A percentile compares a stretch with the other conserved stretches of the same genome.
Conservation (phyloP, 2,329 filamentous ascomycete species). For the Diplocarpon mali region DNA sequence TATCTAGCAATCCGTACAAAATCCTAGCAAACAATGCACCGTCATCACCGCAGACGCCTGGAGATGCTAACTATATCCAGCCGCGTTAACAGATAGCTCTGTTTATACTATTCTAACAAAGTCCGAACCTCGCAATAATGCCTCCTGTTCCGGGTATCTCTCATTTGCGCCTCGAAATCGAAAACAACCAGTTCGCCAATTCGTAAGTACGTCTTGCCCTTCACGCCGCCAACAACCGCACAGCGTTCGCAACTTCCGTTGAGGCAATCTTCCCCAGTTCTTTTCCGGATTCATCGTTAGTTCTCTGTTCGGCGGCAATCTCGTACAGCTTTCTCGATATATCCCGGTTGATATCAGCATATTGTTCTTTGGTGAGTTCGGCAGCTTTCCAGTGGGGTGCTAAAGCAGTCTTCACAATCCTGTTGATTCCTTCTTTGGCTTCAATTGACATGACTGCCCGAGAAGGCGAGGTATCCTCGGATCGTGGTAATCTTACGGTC, state of each 20-base stretch:
- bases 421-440: conserved; percentile 79
- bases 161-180: conserved; percentile 14
- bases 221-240: conserved; percentile 42
- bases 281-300: conserved; percentile 54
- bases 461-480: conserved; percentile 53
- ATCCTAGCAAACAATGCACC: conserved; percentile 3
- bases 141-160: conserved; percentile 17
- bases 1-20: conserved; percentile 4
- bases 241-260: conserved; percentile 66
- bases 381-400: conserved; percentile 68
- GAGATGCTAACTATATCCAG: conserved; percentile 10
- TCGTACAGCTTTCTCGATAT: conserved; percentile 84
- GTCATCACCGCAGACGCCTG: conserved; percentile 5
- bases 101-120: neutral
- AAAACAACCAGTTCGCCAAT: conserved; percentile 14
- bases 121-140: conserved; percentile 2
- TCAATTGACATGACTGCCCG: conserved; percentile 60
- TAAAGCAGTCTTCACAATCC: conserved; percentile 73
- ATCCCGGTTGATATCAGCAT: conserved; percentile 81
- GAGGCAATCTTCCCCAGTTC: conserved; percentile 67
- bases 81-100: conserved; percentile 2
- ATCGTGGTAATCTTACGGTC: conserved; percentile 25
- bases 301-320: conserved; percentile 31
- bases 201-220: conserved; percentile 7
- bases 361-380: conserved; percentile 77